Evolutionary conservation across 1,284 basidiomycete species (phyloP).

Genomic region (Heterobasidion irregulare): DNA sequence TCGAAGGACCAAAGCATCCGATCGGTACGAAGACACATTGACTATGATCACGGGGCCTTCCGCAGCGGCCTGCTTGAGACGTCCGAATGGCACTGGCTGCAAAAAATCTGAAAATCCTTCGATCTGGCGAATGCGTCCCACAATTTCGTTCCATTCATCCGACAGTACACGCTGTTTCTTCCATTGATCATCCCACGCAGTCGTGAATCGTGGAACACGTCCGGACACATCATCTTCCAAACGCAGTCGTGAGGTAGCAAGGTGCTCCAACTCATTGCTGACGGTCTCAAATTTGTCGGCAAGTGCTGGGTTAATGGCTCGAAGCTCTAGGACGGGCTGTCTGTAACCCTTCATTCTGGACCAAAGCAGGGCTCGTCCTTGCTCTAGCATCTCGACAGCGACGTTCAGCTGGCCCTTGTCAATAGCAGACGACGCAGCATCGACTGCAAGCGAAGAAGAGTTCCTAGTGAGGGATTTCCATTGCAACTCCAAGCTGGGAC

Average conservation of each 20-base stretch:
- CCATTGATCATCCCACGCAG: no score
- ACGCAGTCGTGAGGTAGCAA: background rate
- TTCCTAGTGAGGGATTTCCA: background rate
- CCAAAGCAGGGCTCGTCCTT: conserved; percentile 22
- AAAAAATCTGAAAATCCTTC: no score
- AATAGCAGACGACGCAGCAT: conserved; percentile 27
- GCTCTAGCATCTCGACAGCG: conserved; percentile 26
- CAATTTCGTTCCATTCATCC: no score
- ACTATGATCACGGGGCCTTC: no score
- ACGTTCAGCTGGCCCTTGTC: conserved; percentile 20
- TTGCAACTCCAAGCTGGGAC: background rate
- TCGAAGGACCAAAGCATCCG: no score
- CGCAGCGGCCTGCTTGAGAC: no score
- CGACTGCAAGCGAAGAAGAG: conserved; percentile 7
- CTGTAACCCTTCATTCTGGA: conserved; percentile 16
- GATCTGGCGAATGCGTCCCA: no score
- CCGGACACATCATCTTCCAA: background rate
- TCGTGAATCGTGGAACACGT: no score
- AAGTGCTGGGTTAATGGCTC: conserved; percentile 12
- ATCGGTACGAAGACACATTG: no score
- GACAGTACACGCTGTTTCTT: no score
- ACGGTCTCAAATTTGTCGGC: conserved; percentile 18
- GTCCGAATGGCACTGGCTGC: no score
- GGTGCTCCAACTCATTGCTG: conserved; percentile 4
- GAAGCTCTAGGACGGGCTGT: conserved; percentile 12